Conservation (phyloP, 2,329 filamentous ascomycete species). For the Ophiostoma quercus region DNA sequence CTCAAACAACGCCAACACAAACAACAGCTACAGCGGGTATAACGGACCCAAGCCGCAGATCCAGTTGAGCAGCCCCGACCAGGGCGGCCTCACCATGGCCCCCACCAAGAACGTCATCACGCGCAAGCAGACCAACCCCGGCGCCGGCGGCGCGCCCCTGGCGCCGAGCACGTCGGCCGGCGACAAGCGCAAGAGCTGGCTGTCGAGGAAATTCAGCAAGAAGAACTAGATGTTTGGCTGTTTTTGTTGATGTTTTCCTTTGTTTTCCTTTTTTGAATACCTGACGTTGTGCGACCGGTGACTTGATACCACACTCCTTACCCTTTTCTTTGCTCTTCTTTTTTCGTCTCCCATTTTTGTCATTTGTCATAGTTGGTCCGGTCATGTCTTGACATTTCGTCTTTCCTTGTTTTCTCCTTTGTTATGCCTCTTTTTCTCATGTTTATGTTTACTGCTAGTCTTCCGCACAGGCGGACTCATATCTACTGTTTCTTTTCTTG, state of each 20-base stretch:
- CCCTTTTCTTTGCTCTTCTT: neutral
- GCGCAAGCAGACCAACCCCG: constrained; percentile 35
- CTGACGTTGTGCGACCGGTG: constrained; percentile 14
- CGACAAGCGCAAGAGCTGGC: constrained; percentile 87
- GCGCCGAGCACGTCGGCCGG: neutral
- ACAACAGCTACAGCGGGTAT: constrained; percentile 17
- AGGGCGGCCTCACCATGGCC: neutral
- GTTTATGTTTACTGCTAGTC: neutral
- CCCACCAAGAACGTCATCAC: constrained; percentile 18
- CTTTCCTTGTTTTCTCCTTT: neutral
- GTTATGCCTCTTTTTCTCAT: neutral
- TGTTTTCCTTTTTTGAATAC: constrained; percentile 8
- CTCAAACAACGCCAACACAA: constrained; percentile 25
- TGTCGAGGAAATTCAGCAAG: constrained; percentile 75
- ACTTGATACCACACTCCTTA: constrained; percentile 11
- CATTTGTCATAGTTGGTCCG: constrained; percentile 9
- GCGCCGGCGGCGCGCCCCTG: constrained; percentile 29
- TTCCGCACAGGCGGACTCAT: too few species aligned
- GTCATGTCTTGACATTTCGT: constrained; percentile 8
- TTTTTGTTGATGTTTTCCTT: constrained; percentile 12
- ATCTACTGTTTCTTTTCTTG: neutral
- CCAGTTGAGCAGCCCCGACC: neutral
- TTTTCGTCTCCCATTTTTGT: neutral
- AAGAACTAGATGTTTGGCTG: constrained; percentile 29
- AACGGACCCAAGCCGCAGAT: constrained; percentile 16